A percentile compares a stretch with the other conserved stretches of the same genome.
Conservation (phyloP, 2,329 filamentous ascomycete species). For the Alternaria sp. region DNA sequence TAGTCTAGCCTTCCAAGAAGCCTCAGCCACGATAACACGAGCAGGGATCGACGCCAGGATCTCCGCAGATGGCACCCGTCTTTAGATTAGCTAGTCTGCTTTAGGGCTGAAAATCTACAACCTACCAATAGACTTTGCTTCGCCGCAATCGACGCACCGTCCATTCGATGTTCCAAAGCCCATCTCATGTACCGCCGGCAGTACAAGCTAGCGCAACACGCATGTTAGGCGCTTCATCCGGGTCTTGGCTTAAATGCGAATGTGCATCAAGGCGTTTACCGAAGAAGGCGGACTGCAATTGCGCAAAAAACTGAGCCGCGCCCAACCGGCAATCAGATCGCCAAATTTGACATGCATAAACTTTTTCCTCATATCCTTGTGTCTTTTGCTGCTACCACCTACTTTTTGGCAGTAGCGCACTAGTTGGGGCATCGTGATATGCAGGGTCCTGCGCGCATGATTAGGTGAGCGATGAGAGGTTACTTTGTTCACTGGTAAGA, state of each 20-base stretch:
- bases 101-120: slow-evolving; percentile 3
- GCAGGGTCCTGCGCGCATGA: not conserved
- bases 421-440: slow-evolving; percentile 10
- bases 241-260: slow-evolving; percentile 13
- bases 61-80: slow-evolving; percentile 2
- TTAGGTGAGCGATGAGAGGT: slow-evolving; percentile 7
- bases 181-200: not conserved
- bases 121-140: slow-evolving; percentile 6
- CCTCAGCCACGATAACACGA: slow-evolving; percentile 9
- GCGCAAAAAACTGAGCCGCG: slow-evolving; percentile 2
- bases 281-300: not conserved
- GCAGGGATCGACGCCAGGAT: slow-evolving; percentile 5
- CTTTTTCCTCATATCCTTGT: slow-evolving; percentile 1
- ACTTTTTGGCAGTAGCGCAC: slow-evolving; percentile 4
- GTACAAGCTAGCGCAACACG: slow-evolving; percentile 2
- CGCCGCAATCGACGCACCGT: not conserved
- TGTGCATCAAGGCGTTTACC: slow-evolving; percentile 1
- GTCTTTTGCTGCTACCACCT: slow-evolving; percentile 1
- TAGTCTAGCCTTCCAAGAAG: slow-evolving; percentile 11
- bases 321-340: not conserved
- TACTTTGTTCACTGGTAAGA: slow-evolving; percentile 5
- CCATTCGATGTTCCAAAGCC: not conserved
- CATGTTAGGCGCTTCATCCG: not conserved
- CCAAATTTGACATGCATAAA: slow-evolving; percentile 4
- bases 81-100: slow-evolving; percentile 13